Evolutionary conservation across 495 filamentous ascomycete genomes (phyloP), one percentile per base, ranked within the genome.

Genomic region (Umbilicaria muhlenbergii): DNA sequence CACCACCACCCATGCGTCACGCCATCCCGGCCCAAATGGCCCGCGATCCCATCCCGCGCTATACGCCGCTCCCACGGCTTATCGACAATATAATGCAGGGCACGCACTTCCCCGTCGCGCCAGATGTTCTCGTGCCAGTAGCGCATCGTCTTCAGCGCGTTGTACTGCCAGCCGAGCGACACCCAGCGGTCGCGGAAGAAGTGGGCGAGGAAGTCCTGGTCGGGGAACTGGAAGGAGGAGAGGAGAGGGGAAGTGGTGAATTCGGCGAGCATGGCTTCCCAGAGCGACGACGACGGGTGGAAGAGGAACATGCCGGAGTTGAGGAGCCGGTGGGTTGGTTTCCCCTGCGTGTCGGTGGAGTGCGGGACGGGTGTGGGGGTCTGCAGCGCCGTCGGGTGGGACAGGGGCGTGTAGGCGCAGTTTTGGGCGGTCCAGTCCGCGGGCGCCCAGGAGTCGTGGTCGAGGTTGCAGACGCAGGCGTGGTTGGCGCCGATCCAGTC

Each of bases 251-350:
- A 57, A 3, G 46, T 59, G n/a, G 61, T 51, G 32, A 71, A 63
- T 40, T 55, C 55, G 11, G 56, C 12, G 11, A 62, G 39, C 47
- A 74, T 67, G 13, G 46, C 34, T 12, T 56, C 43, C 56, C 62
- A 64, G 11, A 67, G 51, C 19, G 47, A n/a, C 28, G 45, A 32
- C 8, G 51, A 60, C 14, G 57, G 39, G 10, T 64, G 64, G 11
- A 73, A 75, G 39, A 69, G 70, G 58, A 78, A 86, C 51, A 86
- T 78, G 34, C 81, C 81, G 51, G 86, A 85, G 12, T 82, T 81
- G n/a, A 87, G 69, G 39, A 63, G 66, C 21, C 80, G 83, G 40
- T 65, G 50, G 2, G 66, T 64, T 28, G 24, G 24, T 28, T 28
- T 28, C 16, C 51, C 24, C 36, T 83, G 80, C 39, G 62, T 63